Percentiles rank a stretch among this genome's conserved stretches.
Evolutionary conservation across 176 grass and related monocot species (phyloP).

Genomic region (Aechmea fasciata): DNA sequence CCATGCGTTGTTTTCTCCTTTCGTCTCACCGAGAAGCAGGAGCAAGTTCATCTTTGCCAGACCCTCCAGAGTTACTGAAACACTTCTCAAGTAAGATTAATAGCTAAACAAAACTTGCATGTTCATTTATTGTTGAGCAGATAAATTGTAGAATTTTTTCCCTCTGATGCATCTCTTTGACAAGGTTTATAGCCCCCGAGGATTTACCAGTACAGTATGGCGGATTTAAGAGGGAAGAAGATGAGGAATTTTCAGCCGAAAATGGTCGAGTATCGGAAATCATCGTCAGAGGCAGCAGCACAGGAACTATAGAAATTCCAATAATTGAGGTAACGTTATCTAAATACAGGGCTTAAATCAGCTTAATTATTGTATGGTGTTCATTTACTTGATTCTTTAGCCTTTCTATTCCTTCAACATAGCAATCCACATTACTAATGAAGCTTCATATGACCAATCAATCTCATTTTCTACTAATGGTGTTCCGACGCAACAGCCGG

Average conservation of each 20-base stretch:
- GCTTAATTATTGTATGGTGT: background rate
- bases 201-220: constrained; percentile 40
- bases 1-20: constrained; percentile 29
- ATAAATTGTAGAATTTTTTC: background rate
- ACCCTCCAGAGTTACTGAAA: constrained; percentile 30
- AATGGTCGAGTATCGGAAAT: constrained; percentile 22
- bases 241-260: constrained; percentile 28
- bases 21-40: constrained; percentile 22
- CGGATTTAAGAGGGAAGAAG: constrained; percentile 27
- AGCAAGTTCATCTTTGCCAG: constrained; percentile 44
- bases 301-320: constrained; percentile 21
- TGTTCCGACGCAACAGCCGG: constrained; percentile 16
- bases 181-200: constrained; percentile 36
- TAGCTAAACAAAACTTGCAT: background rate
- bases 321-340: constrained; percentile 15
- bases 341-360: no score
- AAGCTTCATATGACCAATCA: no score
- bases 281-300: constrained; percentile 2
- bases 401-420: background rate
- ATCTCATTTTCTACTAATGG: background rate
- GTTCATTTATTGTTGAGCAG: background rate
- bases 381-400: background rate
- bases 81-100: constrained; percentile 34
- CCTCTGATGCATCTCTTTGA: background rate
- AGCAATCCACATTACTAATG: background rate